Evolutionary conservation across 2,329 filamentous ascomycete species (phyloP), one percentile per base, ranked within the genome.

Genomic region (Aspergillus proliferans): DNA sequence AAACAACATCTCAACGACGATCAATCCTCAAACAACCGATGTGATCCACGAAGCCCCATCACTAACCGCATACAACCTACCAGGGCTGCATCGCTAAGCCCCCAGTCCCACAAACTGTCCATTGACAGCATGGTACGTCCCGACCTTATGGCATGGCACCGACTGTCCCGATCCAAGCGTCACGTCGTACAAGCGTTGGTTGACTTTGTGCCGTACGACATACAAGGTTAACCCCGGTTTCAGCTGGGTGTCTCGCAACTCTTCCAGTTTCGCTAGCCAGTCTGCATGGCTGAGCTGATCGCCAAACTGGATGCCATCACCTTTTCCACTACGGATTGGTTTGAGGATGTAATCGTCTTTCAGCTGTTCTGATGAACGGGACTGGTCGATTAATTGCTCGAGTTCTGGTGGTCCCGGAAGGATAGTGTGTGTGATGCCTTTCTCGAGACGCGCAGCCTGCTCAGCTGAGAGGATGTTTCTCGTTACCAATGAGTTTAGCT

Each of bases 281-380:
- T 56, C 54, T 12, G 47, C 46, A 4, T 45, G 22, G 10, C 43
- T 43, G 3, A 57, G 14, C 14, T 59, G 28, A 21, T 56, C 53
- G 2, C 59, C 56, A 21, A 61, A 56, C 5, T 51, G 15, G n/a
- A 60, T 60, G 8, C 59, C 59, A 2, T 47, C 52, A 6, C 56
- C 52, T 21, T 55, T 51, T 2, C 53, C 56, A 9, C 49, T 45
- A 14, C 59, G 48, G 3, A 56, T 47, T 0, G 62, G 58, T 28
- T 64, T 64, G 2, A 64, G 44, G 15, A 62, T 58, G 36, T 57
- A 66, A 1, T 52, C 47, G 15, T 61, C 47, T 33, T 63, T 62
- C 22, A 46, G 21, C 7, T 24, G 51, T 36, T 6, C 19, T 46
- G 28, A 3, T 39, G 26, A 5, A 44, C 18, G 4, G 40, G 15